Evolutionary conservation across 257 asterid genomes (phyloP).

Genomic region (Solanum arcanum): DNA sequence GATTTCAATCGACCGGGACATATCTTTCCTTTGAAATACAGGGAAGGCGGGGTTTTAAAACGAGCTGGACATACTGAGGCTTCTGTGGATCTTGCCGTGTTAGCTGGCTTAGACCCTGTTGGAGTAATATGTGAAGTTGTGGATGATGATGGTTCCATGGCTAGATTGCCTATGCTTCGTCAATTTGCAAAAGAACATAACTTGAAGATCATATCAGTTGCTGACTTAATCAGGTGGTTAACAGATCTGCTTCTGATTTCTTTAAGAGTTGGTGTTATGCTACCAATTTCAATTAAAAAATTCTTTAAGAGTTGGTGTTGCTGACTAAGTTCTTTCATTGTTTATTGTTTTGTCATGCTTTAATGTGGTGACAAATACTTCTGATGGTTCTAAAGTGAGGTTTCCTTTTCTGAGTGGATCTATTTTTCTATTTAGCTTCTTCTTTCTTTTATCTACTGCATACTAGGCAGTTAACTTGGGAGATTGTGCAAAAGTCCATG

Average conservation of each 20-base stretch:
- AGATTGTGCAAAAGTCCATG: not conserved
- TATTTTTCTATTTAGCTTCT: not conserved
- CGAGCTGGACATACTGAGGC: conserved; percentile 99
- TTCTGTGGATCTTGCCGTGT: conserved; percentile 75
- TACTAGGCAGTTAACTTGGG: not conserved
- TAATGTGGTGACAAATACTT: not conserved
- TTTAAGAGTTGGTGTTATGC: not conserved
- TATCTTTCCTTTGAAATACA: conserved; percentile 86
- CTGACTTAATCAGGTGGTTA: conserved; percentile 80
- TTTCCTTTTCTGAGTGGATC: not conserved
- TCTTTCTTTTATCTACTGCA: not conserved
- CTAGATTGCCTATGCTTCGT: conserved; percentile 76
- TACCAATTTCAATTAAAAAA: too few relatives aligned
- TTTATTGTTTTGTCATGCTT: not conserved
- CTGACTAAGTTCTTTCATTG: not conserved
- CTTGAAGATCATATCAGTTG: conserved; percentile 74
- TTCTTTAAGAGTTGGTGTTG: not conserved
- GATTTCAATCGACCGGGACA: conserved; percentile 98
- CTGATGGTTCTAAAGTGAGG: not conserved
- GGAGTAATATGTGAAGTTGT: conserved; percentile 91
- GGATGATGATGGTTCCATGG: conserved; percentile 99
- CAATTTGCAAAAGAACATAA: conserved; percentile 56
- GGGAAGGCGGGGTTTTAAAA: conserved; percentile 93
- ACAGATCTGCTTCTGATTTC: not conserved
- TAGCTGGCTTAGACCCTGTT: conserved; percentile 81